Conservation (phyloP, 2,329 filamentous ascomycete species). For the Ophiostoma himal-ulmi region DNA sequence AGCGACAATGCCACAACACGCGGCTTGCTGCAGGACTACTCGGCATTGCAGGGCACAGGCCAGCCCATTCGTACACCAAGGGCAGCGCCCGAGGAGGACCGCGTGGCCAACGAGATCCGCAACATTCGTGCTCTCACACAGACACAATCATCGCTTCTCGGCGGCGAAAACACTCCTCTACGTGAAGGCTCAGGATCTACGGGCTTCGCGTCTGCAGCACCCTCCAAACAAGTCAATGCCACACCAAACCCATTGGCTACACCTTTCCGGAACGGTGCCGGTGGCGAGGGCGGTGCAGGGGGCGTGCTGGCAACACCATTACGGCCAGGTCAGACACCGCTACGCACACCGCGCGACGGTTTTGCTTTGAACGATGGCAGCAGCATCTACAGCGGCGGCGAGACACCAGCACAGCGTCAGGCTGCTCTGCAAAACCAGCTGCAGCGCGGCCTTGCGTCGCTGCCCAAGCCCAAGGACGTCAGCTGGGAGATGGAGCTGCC, state of each 20-base stretch:
- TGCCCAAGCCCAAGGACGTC: constrained; percentile 87
- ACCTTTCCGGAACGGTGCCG: constrained; percentile 55
- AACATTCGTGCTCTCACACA: constrained; percentile 90
- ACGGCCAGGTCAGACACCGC: constrained; percentile 61
- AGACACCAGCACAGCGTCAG: constrained; percentile 43
- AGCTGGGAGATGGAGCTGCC: constrained; percentile 94
- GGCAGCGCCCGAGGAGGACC: constrained; percentile 87
- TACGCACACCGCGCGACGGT: constrained; percentile 72
- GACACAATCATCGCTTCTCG: constrained; percentile 86
- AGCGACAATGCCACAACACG: constrained; percentile 81
- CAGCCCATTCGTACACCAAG: constrained; percentile 81
- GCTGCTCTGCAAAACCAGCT: constrained; percentile 63
- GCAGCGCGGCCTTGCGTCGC: constrained; percentile 65
- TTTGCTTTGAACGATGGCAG: constrained; percentile 71
- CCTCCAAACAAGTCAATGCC: constrained; percentile 71
- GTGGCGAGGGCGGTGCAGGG: constrained; percentile 39
- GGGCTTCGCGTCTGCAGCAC: constrained; percentile 78
- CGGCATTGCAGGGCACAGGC: constrained; percentile 65
- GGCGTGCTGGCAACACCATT: constrained; percentile 25
- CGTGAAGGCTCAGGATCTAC: constrained; percentile 76
- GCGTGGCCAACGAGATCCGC: constrained; percentile 91
- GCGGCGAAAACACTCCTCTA: constrained; percentile 87
- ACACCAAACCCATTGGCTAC: constrained; percentile 96
- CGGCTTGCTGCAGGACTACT: constrained; percentile 82
- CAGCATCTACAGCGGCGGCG: constrained; percentile 40